Evolutionary conservation across 441 rosid species (phyloP), one percentile per base, ranked within the genome.

Genomic region (Metrosideros polymorpha): DNA sequence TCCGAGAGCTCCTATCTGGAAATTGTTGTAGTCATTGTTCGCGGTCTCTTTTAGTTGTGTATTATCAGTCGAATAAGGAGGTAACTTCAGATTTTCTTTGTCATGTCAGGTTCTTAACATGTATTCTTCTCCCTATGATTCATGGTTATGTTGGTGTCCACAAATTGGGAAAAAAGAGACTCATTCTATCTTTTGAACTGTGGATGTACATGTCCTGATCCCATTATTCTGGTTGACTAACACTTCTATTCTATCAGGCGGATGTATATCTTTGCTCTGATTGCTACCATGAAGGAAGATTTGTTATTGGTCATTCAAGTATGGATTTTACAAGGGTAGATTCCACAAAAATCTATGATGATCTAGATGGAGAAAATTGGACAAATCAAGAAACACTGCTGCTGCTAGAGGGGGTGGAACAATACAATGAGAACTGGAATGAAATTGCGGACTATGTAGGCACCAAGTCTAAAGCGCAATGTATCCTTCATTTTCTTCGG

Each of bases 371-470:
- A 84, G 99, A 95, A 88, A 95, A 89, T 89, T 94, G 98, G 99
- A 94, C 91, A 84, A 98, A 94, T 91, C 97, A 94, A 89, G 98
- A 97, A 93, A 96, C 98, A 10, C 89, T 95, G 57, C 86, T 94
- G 89, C 95, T 97, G 86, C 98, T 97, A 84, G 98, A 97, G 93
- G 99, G 97, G 57, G 88, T 95, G 93, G 99, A 97, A 89, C 90
- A 96, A 79, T 95, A 92, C 89, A 91, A 88, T 82, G 99, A 95
- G 85, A 96, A 94, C 86, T 97, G 99, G 99, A 88, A 93, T 92
- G 98, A 94, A 88, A 92, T 97, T 89, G 96, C 99, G 2, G 98
- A 95, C 82, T 96, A 95, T 93, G 98, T 97, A 84, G 96, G 97
- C 88, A 85, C 96, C 89, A 97, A 95, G 89, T 92, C 98, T 89